Conservation (phyloP, 495 filamentous ascomycete genomes). For the Neurospora discreta region DNA sequence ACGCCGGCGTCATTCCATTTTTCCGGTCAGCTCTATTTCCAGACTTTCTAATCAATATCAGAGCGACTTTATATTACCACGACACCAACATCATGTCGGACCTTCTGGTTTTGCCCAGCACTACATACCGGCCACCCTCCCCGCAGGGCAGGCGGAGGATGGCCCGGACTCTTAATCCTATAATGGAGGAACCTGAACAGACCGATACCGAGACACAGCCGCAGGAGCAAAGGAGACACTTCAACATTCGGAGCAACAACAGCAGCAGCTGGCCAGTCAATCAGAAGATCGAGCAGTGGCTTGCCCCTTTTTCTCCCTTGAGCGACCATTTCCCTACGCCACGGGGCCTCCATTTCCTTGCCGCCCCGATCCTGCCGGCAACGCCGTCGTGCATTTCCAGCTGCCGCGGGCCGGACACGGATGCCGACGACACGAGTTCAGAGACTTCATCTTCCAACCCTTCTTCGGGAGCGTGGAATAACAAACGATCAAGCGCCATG, state of each 20-base stretch:
- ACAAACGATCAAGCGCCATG: conserved; percentile 35
- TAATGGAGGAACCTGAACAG: conserved; percentile 58
- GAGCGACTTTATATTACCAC: conserved; percentile 7
- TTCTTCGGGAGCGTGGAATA: conserved; percentile 41
- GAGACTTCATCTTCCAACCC: conserved; percentile 37
- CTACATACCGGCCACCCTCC: conserved; percentile 49
- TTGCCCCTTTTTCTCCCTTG: conserved; percentile 33
- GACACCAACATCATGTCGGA: conserved; percentile 43
- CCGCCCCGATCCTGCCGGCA: conserved; percentile 39
- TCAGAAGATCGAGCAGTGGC: conserved; percentile 40
- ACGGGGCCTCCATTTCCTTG: conserved; percentile 44
- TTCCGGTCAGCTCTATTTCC: conserved; percentile 14
- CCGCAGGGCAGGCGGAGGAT: conserved; percentile 55
- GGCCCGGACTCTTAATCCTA: conserved; percentile 67
- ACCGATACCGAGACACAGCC: conserved; percentile 12
- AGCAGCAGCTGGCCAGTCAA: conserved; percentile 23
- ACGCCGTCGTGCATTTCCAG: conserved; percentile 30
- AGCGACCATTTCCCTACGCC: conserved; percentile 54
- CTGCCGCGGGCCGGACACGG: conserved; percentile 21
- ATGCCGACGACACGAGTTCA: conserved; percentile 35
- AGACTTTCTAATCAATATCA: background rate
- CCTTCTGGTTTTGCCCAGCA: conserved; percentile 44
- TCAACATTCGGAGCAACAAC: background rate
- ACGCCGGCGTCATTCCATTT: conserved; percentile 32
- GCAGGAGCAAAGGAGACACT: conserved; percentile 13